Evolutionary conservation across 768 basidiomycete genomes (phyloP).

Genomic region (Leccinum barrowsii): DNA sequence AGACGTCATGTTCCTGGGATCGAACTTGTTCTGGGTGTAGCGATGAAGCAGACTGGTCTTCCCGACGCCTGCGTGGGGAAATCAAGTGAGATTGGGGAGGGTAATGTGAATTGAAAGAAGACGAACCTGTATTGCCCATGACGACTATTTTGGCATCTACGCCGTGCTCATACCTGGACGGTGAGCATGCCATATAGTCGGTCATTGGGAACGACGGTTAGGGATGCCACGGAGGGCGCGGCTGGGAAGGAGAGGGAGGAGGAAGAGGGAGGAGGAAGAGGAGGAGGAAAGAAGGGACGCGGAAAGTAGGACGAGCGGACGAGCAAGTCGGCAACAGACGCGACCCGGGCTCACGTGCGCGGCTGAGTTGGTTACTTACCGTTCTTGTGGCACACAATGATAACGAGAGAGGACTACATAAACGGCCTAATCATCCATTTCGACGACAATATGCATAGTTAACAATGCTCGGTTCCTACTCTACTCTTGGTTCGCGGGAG

Average conservation of each 20-base stretch:
- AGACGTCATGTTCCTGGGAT: conserved; percentile 82
- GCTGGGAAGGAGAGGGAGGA: conserved; percentile 31
- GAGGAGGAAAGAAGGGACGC: conserved; percentile 34
- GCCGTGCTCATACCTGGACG: conserved; percentile 73
- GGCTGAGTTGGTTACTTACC: conserved; percentile 2
- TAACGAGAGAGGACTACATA: conserved; percentile 26
- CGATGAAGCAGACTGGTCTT: conserved; percentile 90
- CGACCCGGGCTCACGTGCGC: conserved; percentile 34
- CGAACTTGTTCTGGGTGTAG: conserved; percentile 88
- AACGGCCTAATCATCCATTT: conserved; percentile 33
- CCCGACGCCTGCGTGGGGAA: conserved; percentile 62
- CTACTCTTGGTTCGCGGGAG: conserved; percentile 70
- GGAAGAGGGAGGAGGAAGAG: conserved; percentile 31
- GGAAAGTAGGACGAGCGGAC: conserved; percentile 18
- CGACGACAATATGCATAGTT: conserved; percentile 15
- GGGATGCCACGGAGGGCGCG: conserved; percentile 47
- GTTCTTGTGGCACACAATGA: conserved; percentile 20
- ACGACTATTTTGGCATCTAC: conserved; percentile 95
- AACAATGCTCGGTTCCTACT: conserved; percentile 32
- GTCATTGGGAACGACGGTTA: conserved; percentile 42
- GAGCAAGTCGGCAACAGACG: conserved; percentile 27
- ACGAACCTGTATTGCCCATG: conserved; percentile 75
- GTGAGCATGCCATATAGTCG: conserved; percentile 51
- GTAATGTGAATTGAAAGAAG: conserved; percentile 10
- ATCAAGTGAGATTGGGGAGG: conserved; percentile 13